Base-by-base conservation (phyloP, 345 rosid species). In the Rhodamnia rubescens region DNA sequence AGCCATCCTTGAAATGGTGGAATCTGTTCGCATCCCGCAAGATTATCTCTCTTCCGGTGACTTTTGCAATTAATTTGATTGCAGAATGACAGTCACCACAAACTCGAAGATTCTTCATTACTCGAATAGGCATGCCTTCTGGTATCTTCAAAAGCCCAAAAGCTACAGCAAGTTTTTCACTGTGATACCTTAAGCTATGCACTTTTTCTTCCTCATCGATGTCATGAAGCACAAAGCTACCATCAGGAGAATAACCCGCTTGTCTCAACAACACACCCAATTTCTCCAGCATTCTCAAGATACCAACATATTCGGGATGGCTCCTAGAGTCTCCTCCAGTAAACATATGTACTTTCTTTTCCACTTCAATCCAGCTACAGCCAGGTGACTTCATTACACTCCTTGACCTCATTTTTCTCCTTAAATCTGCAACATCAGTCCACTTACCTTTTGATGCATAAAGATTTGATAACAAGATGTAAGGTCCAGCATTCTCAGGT, bases 201-300 rank as follows among this genome's bases (percentile, higher is more conserved):
- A 87, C 85, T 87, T 95, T 96, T 89, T 95, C 98, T 92, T 95
- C 98, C 32, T 94, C 99, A 7, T 96, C 96, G 21, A 95, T 94
- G 86, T 96, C 99, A 57, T 94, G 98, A 85, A 96, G 86, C 84
- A 93, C 97, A 88, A 92, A 91, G 85, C 92, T 94, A 15, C 95
- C 89, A 87, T 95, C 98, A 81, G 97, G 98, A 87, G 89, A 87
- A 88, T 95, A 95, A 36, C 96, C 98, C 53, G 89, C 93, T 88
- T 95, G 97, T 88, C 90, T 90, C 86, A 96, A 85, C 75, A 94
- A 89, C 21, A 91, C 93, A 74, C 88, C 91, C 85, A 94, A 54
- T 84, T 92, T 90, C 82, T 93, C 96, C 85, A 92, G 85, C 91
- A 88, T 89, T 74, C 64, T 91, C 88, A 87, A 64, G 84, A 95